Conservation (phyloP, 768 basidiomycete genomes). For the Lentinula edodes region DNA sequence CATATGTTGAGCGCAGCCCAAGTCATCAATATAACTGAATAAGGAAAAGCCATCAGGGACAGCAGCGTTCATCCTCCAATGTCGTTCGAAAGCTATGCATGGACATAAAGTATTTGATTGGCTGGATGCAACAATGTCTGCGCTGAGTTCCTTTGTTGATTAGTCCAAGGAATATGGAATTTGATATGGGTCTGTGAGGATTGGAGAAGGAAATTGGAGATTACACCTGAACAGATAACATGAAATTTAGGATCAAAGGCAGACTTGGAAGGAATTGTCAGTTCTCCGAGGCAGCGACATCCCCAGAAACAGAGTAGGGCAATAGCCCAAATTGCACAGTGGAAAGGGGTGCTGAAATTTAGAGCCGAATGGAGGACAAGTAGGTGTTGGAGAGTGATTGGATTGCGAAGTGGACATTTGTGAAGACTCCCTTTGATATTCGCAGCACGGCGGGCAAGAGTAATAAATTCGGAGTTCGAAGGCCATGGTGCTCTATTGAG, state of each 20-base stretch:
- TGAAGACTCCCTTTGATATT: constrained; percentile 16
- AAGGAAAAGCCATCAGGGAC: constrained; percentile 18
- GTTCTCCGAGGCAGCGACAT: constrained; percentile 24
- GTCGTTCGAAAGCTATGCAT: constrained; percentile 16
- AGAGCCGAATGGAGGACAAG: constrained; percentile 15
- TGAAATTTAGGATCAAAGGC: constrained; percentile 13
- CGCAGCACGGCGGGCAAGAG: constrained; percentile 11
- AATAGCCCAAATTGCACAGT: constrained; percentile 30
- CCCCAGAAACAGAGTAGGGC: constrained; percentile 29
- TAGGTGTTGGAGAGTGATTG: constrained; percentile 30
- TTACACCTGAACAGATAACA: constrained; percentile 3
- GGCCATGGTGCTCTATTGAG: constrained; percentile 28
- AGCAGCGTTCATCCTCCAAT: constrained; percentile 12
- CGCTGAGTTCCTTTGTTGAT: constrained; percentile 20
- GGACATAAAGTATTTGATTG: constrained; percentile 9
- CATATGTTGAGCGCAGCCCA: constrained; percentile 6
- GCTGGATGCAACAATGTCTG: constrained; percentile 20
- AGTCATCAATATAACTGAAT: background rate
- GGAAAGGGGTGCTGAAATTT: constrained; percentile 17
- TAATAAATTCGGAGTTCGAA: constrained; percentile 17
- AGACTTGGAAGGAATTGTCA: constrained; percentile 12
- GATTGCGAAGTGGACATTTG: constrained; percentile 17
- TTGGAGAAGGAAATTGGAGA: background rate
- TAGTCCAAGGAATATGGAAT: constrained; percentile 30
- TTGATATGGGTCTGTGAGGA: background rate